Conservation (phyloP, 441 rosid species). For the Bocquillonia castaneifolia region DNA sequence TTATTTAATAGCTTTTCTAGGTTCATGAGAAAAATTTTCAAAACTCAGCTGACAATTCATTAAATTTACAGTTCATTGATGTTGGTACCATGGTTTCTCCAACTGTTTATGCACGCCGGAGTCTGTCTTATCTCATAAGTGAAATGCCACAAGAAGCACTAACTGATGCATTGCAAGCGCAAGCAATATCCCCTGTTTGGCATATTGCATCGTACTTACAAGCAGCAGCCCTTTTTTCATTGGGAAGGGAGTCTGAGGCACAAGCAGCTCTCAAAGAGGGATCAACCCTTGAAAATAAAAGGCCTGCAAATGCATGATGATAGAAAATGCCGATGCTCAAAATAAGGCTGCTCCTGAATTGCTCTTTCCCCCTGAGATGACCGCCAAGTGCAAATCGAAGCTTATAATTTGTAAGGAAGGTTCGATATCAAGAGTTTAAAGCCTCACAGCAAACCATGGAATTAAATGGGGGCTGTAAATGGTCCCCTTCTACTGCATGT, state of each 20-base stretch:
- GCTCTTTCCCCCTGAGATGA: conserved; percentile 18
- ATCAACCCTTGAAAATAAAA: conserved; percentile 54
- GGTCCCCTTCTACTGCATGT: conserved; percentile 16
- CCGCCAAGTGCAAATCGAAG: conserved; percentile 17
- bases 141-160: conserved; percentile 68
- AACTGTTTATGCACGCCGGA: conserved; percentile 65
- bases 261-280: conserved; percentile 66
- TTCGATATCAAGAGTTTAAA: conserved; percentile 13
- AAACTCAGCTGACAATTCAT: conserved; percentile 15
- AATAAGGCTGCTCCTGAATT: conserved; percentile 14
- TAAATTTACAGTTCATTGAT: conserved; percentile 56
- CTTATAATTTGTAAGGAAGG: conserved; percentile 14
- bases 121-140: conserved; percentile 61
- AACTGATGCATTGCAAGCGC: conserved; percentile 70
- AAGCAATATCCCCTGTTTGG: conserved; percentile 75
- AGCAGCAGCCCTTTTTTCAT: conserved; percentile 53
- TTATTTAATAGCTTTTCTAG: not conserved
- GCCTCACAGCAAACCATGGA: conserved; percentile 12
- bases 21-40: not conserved
- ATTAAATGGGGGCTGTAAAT: conserved; percentile 9
- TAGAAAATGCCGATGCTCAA: conserved; percentile 6
- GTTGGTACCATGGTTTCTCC: conserved; percentile 79
- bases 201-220: conserved; percentile 70
- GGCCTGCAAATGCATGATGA: conserved; percentile 30
- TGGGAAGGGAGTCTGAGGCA: conserved; percentile 75